Conservation (phyloP, 2,329 filamentous ascomycete genomes). For the Nemania abortiva region DNA sequence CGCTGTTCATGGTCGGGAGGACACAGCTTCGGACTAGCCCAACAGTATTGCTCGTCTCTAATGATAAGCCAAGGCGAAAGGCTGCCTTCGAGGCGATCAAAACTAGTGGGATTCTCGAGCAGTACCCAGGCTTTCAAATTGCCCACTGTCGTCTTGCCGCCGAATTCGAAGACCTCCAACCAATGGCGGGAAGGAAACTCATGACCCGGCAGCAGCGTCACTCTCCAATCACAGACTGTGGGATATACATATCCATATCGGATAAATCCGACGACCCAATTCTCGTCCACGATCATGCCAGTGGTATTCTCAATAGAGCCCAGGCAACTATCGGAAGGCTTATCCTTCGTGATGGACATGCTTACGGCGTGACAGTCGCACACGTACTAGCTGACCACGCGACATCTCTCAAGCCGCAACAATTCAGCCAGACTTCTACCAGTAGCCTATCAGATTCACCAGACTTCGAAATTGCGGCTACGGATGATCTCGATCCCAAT, state of each 20-base stretch:
- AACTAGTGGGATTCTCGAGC: neutral
- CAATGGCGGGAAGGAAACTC: neutral
- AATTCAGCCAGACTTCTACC: neutral
- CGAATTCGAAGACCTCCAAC: neutral
- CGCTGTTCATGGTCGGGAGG: neutral
- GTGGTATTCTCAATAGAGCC: neutral
- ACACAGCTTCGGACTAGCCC: neutral
- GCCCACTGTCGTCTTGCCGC: neutral
- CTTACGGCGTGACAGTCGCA: neutral
- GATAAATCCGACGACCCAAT: neutral
- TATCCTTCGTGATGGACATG: neutral
- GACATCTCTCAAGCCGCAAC: neutral
- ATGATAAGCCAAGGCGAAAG: neutral
- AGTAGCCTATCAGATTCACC: neutral
- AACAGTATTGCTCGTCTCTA: neutral
- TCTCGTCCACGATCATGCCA: neutral
- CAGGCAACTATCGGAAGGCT: neutral
- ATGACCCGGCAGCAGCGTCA: neutral
- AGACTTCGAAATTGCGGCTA: neutral
- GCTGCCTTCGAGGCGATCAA: slow-evolving; percentile 1
- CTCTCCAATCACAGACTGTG: neutral
- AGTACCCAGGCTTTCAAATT: neutral
- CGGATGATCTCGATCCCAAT: neutral
- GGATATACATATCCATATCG: neutral
- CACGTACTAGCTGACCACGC: neutral